Percentiles rank a stretch among this genome's conserved stretches.
phyloP scores from a whole-genome alignment of 2,329 filamentous ascomycete species.

The Colletotrichum scovillei region DNA sequence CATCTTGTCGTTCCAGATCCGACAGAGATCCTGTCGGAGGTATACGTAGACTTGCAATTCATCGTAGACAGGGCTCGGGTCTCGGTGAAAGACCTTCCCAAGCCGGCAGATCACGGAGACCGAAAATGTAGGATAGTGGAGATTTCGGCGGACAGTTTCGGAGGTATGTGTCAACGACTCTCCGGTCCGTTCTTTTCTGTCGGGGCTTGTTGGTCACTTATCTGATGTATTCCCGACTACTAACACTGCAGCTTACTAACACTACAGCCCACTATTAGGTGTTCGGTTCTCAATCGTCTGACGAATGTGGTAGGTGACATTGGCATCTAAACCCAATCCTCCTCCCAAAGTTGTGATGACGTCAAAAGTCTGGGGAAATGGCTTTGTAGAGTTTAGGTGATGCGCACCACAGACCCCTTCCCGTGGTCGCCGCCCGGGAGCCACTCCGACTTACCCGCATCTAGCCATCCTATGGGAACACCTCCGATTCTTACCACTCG shows the following conservation, averaged over 20 bases:
- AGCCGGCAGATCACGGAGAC: neutral
- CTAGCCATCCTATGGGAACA: constrained; percentile 12
- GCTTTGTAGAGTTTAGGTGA: neutral
- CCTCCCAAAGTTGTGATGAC: constrained; percentile 16
- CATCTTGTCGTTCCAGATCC: too few relatives aligned
- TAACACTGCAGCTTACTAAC: neutral
- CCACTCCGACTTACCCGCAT: neutral
- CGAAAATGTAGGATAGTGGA: neutral
- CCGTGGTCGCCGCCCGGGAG: neutral
- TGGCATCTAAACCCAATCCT: neutral
- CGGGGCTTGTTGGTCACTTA: neutral
- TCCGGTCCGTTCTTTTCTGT: neutral
- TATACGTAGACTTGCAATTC: too few relatives aligned
- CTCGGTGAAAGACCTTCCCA: neutral
- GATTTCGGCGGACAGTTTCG: neutral
- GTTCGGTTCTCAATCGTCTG: too few relatives aligned
- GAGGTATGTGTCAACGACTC: neutral
- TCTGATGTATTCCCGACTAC: neutral
- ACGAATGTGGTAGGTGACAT: neutral
- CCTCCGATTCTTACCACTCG: constrained; percentile 12
- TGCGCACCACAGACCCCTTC: constrained; percentile 11
- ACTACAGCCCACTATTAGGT: neutral
- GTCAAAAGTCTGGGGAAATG: constrained; percentile 23
- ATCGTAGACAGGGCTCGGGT: neutral
- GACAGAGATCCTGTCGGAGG: too few relatives aligned